Percentiles rank a stretch among this genome's conserved stretches.
Conservation (phyloP, 1,284 basidiomycete species). For the Ganoderma multipileum region DNA sequence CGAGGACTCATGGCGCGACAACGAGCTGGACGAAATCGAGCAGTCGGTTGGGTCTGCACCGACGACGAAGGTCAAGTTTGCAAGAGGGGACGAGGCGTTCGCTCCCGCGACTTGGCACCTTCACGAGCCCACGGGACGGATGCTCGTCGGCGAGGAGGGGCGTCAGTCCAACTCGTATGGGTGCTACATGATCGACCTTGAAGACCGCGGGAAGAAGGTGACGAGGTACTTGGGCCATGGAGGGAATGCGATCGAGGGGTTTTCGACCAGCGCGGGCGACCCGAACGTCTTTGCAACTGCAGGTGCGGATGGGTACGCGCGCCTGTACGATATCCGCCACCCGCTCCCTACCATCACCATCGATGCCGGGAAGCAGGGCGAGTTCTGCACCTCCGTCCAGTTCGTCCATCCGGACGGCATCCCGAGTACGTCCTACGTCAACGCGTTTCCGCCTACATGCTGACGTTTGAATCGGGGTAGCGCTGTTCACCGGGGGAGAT, state of each 20-base stretch:
- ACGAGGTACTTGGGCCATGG: conserved; percentile 49
- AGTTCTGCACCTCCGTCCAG: conserved; percentile 24
- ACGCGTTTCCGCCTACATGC: neutral
- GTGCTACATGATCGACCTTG: conserved; percentile 43
- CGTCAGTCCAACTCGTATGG: conserved; percentile 27
- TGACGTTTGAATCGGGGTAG: conserved; percentile 27
- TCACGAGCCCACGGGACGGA: conserved; percentile 39
- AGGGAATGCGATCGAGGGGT: conserved; percentile 34
- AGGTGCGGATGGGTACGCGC: conserved; percentile 43
- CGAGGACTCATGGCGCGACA: conserved; percentile 38
- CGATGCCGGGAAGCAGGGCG: conserved; percentile 26
- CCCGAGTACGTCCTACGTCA: conserved; percentile 32
- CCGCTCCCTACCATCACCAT: conserved; percentile 36
- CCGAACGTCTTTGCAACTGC: conserved; percentile 46
- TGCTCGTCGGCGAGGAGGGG: conserved; percentile 38
- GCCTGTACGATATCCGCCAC: conserved; percentile 46
- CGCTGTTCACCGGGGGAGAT: conserved; percentile 41
- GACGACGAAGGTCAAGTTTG: conserved; percentile 34
- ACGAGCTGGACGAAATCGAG: conserved; percentile 40
- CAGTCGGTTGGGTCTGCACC: conserved; percentile 39
- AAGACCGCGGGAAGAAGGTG: conserved; percentile 38
- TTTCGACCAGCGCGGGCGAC: conserved; percentile 44
- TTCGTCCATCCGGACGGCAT: conserved; percentile 36
- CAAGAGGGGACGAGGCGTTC: conserved; percentile 21
- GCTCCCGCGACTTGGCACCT: conserved; percentile 38